Base-by-base conservation (phyloP, 306 rosid genomes). In the Cucumis melo region DNA sequence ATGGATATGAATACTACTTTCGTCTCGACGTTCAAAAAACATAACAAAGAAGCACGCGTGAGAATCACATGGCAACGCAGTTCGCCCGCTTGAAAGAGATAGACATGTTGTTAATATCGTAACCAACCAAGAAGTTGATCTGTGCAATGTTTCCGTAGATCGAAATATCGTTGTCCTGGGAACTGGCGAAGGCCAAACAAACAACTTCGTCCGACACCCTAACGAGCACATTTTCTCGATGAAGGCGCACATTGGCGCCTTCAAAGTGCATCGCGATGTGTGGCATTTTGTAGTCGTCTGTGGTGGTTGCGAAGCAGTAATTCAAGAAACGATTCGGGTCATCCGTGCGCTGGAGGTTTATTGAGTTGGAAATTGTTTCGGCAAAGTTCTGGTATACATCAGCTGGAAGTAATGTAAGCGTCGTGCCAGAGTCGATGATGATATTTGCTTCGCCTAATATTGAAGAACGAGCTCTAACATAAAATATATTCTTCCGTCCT, bases 101-200 rank as follows among this genome's bases (percentile, higher is more conserved):
- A 0, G 16, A 60, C 3, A 46, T 74, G 8, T 59, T 29, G 10
- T 24, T 14, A 2, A 62, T 50, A 54, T 90, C 96, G 70, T 92
- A 92, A 0, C 96, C 97, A 20, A 87, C 83, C 72, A 82, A 44
- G 70, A 88, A 76, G 56, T 84, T 84, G 44, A 32, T 51, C 53
- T 92, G 96, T 0, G 88, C 82, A 23, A 92, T 0, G 38, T 87
- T 92, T 0, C 93, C 96, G 13, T 81, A 87, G 16, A 92, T 85
- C 1, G 80, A 3, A 44, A 70, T 7, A 10, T 16, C 13, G 0
- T 21, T 6, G 0, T n/a, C 6, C 5, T 0, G 0, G 0, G 7
- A 0, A 4, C 9, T 0, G 10, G 19, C 5, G n/a, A 92, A 87
- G 11, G 91, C 87, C 0, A 92, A 81, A 67, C 98, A 92, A 6